Base-by-base conservation (phyloP, 352 stramenopile genomes). In the Pythium scleroteichum region DNA sequence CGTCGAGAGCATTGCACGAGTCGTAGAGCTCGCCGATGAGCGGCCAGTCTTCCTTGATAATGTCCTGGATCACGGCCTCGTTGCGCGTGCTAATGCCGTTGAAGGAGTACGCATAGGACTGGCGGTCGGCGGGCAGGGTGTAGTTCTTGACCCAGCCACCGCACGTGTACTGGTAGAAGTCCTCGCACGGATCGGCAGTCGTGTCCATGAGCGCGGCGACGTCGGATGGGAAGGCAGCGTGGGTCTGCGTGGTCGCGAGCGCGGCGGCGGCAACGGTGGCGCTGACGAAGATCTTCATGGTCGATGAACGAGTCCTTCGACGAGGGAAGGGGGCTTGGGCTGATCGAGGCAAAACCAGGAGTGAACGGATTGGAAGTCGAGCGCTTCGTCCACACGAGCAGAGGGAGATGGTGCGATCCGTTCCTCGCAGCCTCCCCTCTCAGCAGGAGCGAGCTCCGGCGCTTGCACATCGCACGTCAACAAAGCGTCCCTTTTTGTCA, bases 131-230 rank as follows among this genome's bases (percentile, higher is more conserved):
- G 4, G 71, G 63, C 0, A 78, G 32, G 7, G 53, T 63, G 26
- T 51, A 65, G 55, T 73, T 66, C 35, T 51, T 52, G n/a, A 75
- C 24, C 71, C 71, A 78, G 13, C 24, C 45, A 24, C 71, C 71
- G 23, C 71, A 76, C 17, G 68, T 42, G 52, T 59, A 51, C 52
- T 59, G 52, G 52, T 59, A 59, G 33, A 59, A 78, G 53, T 78
- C 66, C 10, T 66, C 49, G 49, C 70, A 75, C 24, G 70, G 70
- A 22, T 69, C 46, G 27, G 55, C 47, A 19, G 16, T 45, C 29
- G 46, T 54, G 50, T 78, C 63, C 46, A 78, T 62, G 42, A 71
- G 51, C 13, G n/a, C 17, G 7, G 23, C 29, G 9, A 72, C 63
- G 12, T 61, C 57, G 13, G 45, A 5, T 2, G 62, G 62, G 40